Evolutionary conservation across 345 rosid species (phyloP).

Genomic region (Gossypium stocksii): DNA sequence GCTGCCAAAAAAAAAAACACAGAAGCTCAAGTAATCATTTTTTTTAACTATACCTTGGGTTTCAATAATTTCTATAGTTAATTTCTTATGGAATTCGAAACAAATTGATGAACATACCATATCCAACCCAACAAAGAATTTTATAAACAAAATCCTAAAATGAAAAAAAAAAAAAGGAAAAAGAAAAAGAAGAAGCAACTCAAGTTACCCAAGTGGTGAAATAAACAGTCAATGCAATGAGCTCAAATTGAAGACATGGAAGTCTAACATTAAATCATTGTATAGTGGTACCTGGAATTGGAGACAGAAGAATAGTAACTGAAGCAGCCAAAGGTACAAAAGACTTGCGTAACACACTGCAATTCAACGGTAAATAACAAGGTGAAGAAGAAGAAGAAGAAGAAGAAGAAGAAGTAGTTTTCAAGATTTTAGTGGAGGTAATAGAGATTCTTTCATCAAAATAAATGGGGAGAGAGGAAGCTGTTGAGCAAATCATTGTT

Average conservation of each 20-base stretch:
- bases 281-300: slow-evolving; percentile 48
- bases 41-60: neutral
- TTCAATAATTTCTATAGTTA: neutral
- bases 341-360: slow-evolving; percentile 30
- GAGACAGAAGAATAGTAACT: slow-evolving; percentile 57
- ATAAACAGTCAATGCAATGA: neutral
- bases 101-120: neutral
- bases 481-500: slow-evolving; percentile 33
- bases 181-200: neutral
- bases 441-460: slow-evolving; percentile 14
- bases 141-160: neutral
- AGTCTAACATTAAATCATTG: neutral
- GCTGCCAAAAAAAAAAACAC: slow-evolving; percentile 43
- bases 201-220: neutral
- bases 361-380: slow-evolving; percentile 12
- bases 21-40: neutral
- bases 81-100: neutral
- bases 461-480: slow-evolving; percentile 29
- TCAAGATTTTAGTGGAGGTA: slow-evolving; percentile 5
- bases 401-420: slow-evolving; percentile 16
- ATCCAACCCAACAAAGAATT: neutral
- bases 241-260: neutral
- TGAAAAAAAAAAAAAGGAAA: too few species aligned
- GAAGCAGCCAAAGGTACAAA: slow-evolving; percentile 65
- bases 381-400: slow-evolving; percentile 19